A percentile compares a stretch with the other conserved stretches of the same genome.
These are phyloP conservation scores for Puccinia novopanici DNA, from an alignment of 1,284 basidiomycete species.

Conservation along the genomic window DNA sequence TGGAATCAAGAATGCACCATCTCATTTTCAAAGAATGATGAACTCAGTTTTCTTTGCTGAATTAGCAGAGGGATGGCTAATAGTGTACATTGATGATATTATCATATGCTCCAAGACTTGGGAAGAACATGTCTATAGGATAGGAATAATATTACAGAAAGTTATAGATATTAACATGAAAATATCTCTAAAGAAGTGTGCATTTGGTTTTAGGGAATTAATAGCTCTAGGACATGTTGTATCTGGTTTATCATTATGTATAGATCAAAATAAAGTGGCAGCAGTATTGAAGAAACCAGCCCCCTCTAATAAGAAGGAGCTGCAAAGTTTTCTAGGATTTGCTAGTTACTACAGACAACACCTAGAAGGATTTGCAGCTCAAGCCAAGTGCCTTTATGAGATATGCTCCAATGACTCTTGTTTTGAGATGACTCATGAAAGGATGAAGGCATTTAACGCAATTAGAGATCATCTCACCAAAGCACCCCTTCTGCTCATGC, in stretches of 20 bases:
- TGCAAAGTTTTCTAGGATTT: neutral
- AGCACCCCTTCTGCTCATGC: too few relatives aligned
- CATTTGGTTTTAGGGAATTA: neutral
- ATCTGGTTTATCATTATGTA: neutral
- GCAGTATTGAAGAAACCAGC: neutral
- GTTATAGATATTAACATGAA: neutral
- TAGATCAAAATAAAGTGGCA: constrained; percentile 4
- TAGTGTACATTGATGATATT: neutral
- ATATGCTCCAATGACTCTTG: too few relatives aligned
- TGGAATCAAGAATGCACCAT: constrained; percentile 9
- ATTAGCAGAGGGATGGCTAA: neutral
- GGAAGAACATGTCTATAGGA: neutral
- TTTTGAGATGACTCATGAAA: too few relatives aligned
- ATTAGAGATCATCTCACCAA: too few relatives aligned
- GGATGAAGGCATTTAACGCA: too few relatives aligned
- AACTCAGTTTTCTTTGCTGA: neutral
- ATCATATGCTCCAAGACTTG: neutral
- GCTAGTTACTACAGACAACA: too few relatives aligned
- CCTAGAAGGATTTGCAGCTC: too few relatives aligned
- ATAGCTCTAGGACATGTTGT: constrained; percentile 24
- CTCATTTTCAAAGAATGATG: constrained; percentile 13
- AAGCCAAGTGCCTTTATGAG: too few relatives aligned
- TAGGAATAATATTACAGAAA: neutral
- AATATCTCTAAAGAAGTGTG: too few relatives aligned
- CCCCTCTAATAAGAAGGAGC: neutral